These are phyloP conservation scores for Trichoderma simmonsii DNA, from an alignment of 2,329 filamentous ascomycete species.

Conservation along the genomic window DNA sequence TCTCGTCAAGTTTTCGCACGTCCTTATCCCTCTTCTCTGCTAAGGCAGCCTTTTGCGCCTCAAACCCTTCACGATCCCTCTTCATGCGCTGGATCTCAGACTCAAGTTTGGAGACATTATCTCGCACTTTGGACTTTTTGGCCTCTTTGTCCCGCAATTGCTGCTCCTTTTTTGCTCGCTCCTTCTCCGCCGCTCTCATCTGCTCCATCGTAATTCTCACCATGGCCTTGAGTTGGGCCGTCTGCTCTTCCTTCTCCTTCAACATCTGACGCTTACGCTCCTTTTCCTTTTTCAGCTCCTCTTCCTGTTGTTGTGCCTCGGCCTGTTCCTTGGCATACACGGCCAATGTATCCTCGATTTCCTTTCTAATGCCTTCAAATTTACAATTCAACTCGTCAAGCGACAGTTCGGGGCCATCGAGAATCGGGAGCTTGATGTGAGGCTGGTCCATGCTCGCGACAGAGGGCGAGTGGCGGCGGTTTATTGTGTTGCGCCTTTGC, in stretches of 20 bases:
- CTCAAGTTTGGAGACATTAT: slow-evolving; percentile 67
- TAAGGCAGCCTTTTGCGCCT: slow-evolving; percentile 50
- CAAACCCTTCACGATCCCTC: slow-evolving; percentile 52
- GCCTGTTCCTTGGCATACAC: slow-evolving; percentile 70
- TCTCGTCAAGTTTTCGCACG: slow-evolving; percentile 49
- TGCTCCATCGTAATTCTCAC: slow-evolving; percentile 75
- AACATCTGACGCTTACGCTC: slow-evolving; percentile 73
- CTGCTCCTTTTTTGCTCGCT: slow-evolving; percentile 74
- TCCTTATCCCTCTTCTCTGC: slow-evolving; percentile 51
- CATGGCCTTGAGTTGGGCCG: slow-evolving; percentile 76
- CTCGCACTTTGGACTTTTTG: slow-evolving; percentile 66
- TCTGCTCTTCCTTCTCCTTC: slow-evolving; percentile 89
- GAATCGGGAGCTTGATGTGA: slow-evolving; percentile 42
- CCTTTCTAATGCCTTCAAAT: slow-evolving; percentile 74
- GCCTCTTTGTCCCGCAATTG: slow-evolving; percentile 64
- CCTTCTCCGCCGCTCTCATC: slow-evolving; percentile 76
- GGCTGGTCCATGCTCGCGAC: slow-evolving; percentile 54
- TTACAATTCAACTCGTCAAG: slow-evolving; percentile 76
- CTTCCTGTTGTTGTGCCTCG: slow-evolving; percentile 63
- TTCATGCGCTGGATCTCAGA: slow-evolving; percentile 60
- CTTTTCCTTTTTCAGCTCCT: slow-evolving; percentile 71
- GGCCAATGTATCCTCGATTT: slow-evolving; percentile 74
- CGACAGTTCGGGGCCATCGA: slow-evolving; percentile 60
- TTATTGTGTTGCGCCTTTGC: slow-evolving; percentile 55
- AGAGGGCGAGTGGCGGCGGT: slow-evolving; percentile 72